Percentiles rank a stretch among this genome's conserved stretches.
phyloP scores from a whole-genome alignment of 2,329 filamentous ascomycete species.

The Neocatenulostroma microsporum region DNA sequence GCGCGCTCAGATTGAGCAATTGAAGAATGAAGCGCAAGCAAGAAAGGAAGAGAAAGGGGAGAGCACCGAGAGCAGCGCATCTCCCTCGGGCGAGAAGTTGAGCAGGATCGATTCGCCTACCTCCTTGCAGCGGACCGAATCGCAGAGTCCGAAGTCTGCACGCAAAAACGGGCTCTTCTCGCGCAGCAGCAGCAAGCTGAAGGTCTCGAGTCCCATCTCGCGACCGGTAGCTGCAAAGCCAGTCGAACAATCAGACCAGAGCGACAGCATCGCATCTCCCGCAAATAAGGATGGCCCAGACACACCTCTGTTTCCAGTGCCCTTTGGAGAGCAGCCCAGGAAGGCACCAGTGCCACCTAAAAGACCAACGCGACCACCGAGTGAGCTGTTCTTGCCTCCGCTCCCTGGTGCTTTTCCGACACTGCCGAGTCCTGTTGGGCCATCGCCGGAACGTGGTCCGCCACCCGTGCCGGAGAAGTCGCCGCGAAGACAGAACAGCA shows the following conservation, averaged over 20 bases:
- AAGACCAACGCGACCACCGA: constrained; percentile 16
- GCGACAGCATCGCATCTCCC: constrained; percentile 2
- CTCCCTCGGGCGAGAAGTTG: neutral
- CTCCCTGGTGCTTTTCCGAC: constrained; percentile 6
- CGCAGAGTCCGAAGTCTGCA: constrained; percentile 3
- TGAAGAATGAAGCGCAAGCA: constrained; percentile 3
- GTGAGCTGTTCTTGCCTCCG: constrained; percentile 13
- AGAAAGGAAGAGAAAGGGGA: constrained; percentile 2
- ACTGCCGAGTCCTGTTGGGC: neutral
- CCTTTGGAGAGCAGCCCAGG: constrained; percentile 12
- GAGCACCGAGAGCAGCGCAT: constrained; percentile 1
- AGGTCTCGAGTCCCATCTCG: constrained; percentile 5
- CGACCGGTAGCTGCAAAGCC: neutral
- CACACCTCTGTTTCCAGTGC: neutral
- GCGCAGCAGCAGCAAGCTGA: constrained; percentile 6
- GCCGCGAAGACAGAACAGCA: constrained; percentile 6
- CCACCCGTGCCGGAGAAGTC: constrained; percentile 16
- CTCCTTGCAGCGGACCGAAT: constrained; percentile 1
- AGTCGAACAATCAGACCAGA: neutral
- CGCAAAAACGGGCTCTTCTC: constrained; percentile 3
- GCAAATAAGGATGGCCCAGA: neutral
- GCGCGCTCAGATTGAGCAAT: constrained; percentile 8
- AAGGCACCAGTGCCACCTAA: constrained; percentile 16
- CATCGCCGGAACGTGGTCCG: constrained; percentile 5
- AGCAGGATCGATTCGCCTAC: neutral